Conservation (phyloP, 2,329 filamentous ascomycete genomes). For the Ramularia endophylla region DNA sequence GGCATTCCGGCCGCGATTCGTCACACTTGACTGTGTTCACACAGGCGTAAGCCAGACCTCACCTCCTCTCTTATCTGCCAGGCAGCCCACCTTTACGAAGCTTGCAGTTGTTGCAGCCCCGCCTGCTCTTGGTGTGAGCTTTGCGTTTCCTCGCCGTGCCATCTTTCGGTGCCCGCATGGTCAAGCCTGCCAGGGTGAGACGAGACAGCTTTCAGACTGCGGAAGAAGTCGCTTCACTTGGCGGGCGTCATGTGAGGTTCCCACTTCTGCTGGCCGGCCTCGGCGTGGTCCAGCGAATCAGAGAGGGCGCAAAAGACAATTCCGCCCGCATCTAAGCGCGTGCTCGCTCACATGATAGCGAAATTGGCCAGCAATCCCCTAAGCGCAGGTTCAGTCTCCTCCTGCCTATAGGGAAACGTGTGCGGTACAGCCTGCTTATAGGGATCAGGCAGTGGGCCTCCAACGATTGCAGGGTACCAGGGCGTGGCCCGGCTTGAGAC, state of each 20-base stretch:
- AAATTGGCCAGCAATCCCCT: constrained; percentile 6
- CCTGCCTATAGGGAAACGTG: constrained; percentile 5
- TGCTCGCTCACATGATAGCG: constrained; percentile 2
- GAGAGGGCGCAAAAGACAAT: background rate
- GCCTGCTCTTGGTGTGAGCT: constrained; percentile 48
- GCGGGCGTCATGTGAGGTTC: too few species aligned
- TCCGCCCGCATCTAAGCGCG: background rate
- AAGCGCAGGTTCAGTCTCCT: constrained; percentile 13
- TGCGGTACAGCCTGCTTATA: too few species aligned
- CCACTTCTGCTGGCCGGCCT: too few species aligned
- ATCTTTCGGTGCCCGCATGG: too few species aligned
- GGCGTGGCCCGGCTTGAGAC: background rate
- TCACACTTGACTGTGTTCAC: constrained; percentile 42
- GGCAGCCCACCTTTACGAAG: constrained; percentile 46
- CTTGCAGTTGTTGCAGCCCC: constrained; percentile 54
- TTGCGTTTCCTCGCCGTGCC: constrained; percentile 13
- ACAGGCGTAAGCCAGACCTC: constrained; percentile 2
- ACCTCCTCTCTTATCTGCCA: background rate
- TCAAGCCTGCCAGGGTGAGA: too few species aligned
- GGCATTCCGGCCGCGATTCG: constrained; percentile 46
- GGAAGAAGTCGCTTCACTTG: too few species aligned
- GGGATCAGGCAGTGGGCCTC: background rate
- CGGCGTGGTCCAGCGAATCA: too few species aligned
- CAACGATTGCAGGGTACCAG: background rate
- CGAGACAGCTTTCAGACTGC: too few species aligned